These are phyloP conservation scores for Cicer arietinum DNA, from an alignment of 306 rosid genomes.

Conservation along the genomic window DNA sequence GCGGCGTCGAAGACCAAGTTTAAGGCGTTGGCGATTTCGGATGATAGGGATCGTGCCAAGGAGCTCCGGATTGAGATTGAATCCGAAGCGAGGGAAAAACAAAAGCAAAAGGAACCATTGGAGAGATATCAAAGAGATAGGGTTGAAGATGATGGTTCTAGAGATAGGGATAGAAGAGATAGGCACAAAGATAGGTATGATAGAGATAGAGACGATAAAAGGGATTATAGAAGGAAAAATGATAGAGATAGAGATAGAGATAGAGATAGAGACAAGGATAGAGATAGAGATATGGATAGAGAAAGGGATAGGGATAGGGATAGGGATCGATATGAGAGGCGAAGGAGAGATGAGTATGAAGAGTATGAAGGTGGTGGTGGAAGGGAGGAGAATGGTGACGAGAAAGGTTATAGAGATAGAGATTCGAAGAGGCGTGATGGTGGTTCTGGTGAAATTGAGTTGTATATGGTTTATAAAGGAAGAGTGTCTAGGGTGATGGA, in stretches of 20 bases:
- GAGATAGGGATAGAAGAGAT: conserved; percentile 47
- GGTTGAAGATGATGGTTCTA: conserved; percentile 43
- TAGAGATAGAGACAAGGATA: conserved; percentile 28
- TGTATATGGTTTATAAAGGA: conserved; percentile 77
- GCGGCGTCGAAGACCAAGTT: conserved; percentile 50
- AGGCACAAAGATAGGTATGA: conserved; percentile 46
- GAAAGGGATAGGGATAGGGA: conserved; percentile 16
- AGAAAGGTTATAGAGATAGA: conserved; percentile 44
- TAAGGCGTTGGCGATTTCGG: conserved; percentile 64
- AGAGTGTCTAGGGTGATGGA: conserved; percentile 87
- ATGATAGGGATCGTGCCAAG: conserved; percentile 64
- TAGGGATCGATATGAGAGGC: conserved; percentile 41
- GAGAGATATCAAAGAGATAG: conserved; percentile 3
- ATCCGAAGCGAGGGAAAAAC: conserved; percentile 52
- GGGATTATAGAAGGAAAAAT: conserved; percentile 37
- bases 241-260: not conserved
- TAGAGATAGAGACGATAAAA: conserved; percentile 42
- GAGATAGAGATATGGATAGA: conserved; percentile 38
- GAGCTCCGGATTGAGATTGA: conserved; percentile 73
- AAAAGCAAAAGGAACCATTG: not conserved
- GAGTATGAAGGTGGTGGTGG: conserved; percentile 47
- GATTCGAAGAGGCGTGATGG: conserved; percentile 44
- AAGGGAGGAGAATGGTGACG: conserved; percentile 55
- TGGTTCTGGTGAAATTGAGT: conserved; percentile 61
- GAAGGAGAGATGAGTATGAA: conserved; percentile 46